Percentiles rank a stretch among this genome's conserved stretches.
Evolutionary conservation across 73 alveolate species (phyloP).

Genomic region (Symbiodinium pilosum): DNA sequence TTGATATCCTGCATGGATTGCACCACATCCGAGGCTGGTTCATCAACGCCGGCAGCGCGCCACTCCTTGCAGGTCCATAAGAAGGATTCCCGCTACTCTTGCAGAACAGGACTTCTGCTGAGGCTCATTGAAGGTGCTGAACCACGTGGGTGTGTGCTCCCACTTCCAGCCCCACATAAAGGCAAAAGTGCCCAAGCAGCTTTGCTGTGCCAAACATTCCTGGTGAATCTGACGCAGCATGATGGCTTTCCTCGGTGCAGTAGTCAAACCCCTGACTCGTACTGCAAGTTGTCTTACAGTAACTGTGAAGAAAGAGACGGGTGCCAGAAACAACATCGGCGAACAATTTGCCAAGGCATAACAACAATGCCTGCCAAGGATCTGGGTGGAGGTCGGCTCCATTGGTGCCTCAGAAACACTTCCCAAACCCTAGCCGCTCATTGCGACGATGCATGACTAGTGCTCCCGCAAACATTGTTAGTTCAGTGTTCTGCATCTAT

Average conservation of each 20-base stretch:
- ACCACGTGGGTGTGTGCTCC: constrained; percentile 31
- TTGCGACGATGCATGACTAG: too few species aligned
- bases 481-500: too few species aligned
- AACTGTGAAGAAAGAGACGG: too few species aligned
- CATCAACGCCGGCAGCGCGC: constrained; percentile 12
- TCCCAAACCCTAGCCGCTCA: not conserved
- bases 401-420: not conserved
- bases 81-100: not conserved
- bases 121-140: constrained; percentile 39
- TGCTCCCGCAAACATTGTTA: too few species aligned
- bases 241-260: constrained; percentile 3
- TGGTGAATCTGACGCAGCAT: not conserved
- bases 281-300: too few species aligned
- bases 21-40: not conserved
- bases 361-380: not conserved
- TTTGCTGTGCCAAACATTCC: not conserved
- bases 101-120: too few species aligned
- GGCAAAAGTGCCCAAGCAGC: constrained; percentile 8
- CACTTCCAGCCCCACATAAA: constrained; percentile 35
- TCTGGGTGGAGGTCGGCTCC: not conserved
- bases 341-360: too few species aligned
- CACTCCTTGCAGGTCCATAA: not conserved
- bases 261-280: too few species aligned
- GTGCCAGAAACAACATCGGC: too few species aligned
- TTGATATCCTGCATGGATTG: not conserved